Conservation (phyloP, 768 basidiomycete species). For the Tulasnella sp. region DNA sequence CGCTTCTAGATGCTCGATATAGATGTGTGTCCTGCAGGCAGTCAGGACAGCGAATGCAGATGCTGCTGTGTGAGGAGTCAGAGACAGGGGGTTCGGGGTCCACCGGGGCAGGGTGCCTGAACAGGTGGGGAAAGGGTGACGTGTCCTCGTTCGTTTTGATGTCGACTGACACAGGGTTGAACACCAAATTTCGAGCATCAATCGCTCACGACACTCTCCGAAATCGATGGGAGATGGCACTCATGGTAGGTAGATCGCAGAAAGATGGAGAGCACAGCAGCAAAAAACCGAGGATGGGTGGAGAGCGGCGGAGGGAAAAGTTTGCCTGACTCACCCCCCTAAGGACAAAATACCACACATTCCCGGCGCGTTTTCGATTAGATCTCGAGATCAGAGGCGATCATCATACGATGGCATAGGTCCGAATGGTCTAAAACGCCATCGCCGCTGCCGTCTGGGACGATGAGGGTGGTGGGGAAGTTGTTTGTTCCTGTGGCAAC, state of each 20-base stretch:
- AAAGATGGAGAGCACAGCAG: not conserved
- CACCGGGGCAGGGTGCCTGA: not conserved
- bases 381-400: not conserved
- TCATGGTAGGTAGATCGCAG: not conserved
- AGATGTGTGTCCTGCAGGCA: not conserved
- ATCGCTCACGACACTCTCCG: not conserved
- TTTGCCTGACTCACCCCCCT: conserved; percentile 2
- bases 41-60: not conserved
- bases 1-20: not conserved
- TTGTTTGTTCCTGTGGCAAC: conserved; percentile 1
- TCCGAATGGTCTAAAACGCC: not conserved
- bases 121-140: not conserved
- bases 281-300: not conserved
- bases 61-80: conserved; percentile 6
- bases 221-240: not conserved
- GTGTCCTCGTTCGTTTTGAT: not conserved
- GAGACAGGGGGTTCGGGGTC: conserved; percentile 2
- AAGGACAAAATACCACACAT: not conserved
- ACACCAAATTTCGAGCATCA: not conserved
- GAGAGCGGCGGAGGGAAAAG: not conserved
- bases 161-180: conserved; percentile 2
- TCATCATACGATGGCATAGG: not conserved
- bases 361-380: not conserved
- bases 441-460: not conserved
- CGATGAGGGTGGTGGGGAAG: conserved; percentile 3